Conservation (phyloP, 805 yeast genomes). For the Teunomyces gatunensis region DNA sequence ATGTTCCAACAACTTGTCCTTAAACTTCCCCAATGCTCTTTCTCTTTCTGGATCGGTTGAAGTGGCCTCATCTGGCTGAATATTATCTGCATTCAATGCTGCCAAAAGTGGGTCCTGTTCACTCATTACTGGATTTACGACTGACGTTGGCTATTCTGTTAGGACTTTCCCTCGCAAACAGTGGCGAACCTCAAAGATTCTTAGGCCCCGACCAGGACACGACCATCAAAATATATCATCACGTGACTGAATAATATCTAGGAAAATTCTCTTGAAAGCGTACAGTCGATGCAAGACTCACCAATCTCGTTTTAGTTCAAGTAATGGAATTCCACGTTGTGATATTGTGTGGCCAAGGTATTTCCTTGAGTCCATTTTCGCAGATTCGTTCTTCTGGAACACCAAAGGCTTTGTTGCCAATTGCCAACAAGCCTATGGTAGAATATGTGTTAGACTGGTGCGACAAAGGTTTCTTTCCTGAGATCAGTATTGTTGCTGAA, state of each 20-base stretch:
- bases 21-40: conserved; percentile 73
- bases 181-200: conserved; percentile 4
- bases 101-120: conserved; percentile 65
- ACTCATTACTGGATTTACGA: conserved; percentile 5
- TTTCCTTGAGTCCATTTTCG: conserved; percentile 68
- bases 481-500: conserved; percentile 62
- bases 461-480: conserved; percentile 74
- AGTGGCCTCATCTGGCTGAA: conserved; percentile 10
- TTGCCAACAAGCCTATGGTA: conserved; percentile 87
- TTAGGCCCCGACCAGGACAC: neutral
- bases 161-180: neutral
- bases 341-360: conserved; percentile 85
- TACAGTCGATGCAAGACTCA: neutral
- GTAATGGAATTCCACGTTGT: conserved; percentile 90
- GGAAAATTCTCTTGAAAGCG: too few relatives aligned
- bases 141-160: neutral
- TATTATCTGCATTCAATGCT: conserved; percentile 49
- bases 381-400: conserved; percentile 58
- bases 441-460: conserved; percentile 92
- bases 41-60: conserved; percentile 69
- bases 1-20: conserved; percentile 85
- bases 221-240: neutral
- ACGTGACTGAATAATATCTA: neutral
- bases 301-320: neutral
- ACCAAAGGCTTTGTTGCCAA: conserved; percentile 83